These are phyloP conservation scores for Fragaria vesca DNA, from an alignment of 306 rosid species.

Conservation along the genomic window DNA sequence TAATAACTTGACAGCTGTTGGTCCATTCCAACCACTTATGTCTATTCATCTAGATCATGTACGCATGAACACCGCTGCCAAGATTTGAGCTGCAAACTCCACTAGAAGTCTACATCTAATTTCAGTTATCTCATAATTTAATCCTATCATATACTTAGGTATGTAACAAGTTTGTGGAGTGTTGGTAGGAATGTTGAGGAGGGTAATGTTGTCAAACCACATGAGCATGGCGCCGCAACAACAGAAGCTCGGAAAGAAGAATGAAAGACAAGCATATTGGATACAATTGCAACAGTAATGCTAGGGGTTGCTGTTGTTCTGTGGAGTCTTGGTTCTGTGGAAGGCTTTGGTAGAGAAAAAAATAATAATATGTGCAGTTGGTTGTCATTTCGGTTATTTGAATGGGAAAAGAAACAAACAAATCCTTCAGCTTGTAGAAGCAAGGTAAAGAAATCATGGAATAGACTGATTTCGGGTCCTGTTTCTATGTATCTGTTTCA, in stretches of 20 bases:
- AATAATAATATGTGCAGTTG: neutral
- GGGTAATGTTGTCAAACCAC: too few relatives aligned
- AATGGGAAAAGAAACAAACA: neutral
- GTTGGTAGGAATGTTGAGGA: too few relatives aligned
- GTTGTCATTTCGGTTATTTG: neutral
- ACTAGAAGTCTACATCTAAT: neutral
- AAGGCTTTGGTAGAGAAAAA: neutral
- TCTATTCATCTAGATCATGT: neutral
- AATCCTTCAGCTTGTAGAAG: neutral
- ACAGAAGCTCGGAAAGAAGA: neutral
- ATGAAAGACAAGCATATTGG: neutral
- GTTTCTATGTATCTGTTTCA: neutral
- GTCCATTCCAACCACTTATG: slow-evolving; percentile 3
- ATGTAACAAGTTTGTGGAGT: neutral
- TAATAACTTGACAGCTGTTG: neutral
- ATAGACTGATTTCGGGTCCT: neutral
- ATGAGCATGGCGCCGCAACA: neutral
- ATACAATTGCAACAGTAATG: neutral
- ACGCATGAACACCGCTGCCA: slow-evolving; percentile 9
- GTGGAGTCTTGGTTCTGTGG: neutral
- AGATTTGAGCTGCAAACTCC: neutral
- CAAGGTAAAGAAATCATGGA: neutral
- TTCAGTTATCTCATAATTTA: slow-evolving; percentile 1
- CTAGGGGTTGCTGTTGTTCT: neutral
- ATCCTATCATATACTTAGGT: neutral